phyloP scores from a whole-genome alignment of 495 filamentous ascomycete genomes.

The Parathielavia appendiculata region DNA sequence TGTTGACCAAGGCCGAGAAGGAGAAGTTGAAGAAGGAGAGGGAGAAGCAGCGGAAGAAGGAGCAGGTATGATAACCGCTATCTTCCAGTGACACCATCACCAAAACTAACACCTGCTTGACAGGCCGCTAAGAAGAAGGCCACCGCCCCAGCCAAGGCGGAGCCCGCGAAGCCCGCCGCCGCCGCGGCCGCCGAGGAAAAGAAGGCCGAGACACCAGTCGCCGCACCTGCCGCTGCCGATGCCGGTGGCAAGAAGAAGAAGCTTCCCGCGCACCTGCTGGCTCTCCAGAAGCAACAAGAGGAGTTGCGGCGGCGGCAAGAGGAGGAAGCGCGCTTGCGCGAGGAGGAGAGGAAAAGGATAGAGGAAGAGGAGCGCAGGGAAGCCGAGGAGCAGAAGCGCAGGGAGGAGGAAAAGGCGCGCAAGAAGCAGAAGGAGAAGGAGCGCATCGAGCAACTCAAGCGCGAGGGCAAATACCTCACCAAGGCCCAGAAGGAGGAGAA shows the following conservation, averaged over 20 bases:
- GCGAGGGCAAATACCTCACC: slow-evolving; percentile 89
- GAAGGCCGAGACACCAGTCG: slow-evolving; percentile 34
- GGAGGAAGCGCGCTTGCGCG: slow-evolving; percentile 60
- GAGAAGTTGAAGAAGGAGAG: slow-evolving; percentile 92
- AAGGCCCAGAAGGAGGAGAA: slow-evolving; percentile 90
- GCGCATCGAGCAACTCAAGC: slow-evolving; percentile 91
- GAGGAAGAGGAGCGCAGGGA: slow-evolving; percentile 63
- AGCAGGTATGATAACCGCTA: slow-evolving; percentile 51
- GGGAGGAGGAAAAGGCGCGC: slow-evolving; percentile 49
- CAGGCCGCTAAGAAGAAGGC: slow-evolving; percentile 66
- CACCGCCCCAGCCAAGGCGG: slow-evolving; percentile 46
- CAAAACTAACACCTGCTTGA: slow-evolving; percentile 15
- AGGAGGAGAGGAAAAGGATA: slow-evolving; percentile 67
- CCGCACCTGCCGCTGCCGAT: slow-evolving; percentile 35
- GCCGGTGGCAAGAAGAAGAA: slow-evolving; percentile 80
- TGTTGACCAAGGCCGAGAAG: slow-evolving; percentile 94
- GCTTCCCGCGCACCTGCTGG: slow-evolving; percentile 69
- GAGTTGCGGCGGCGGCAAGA: slow-evolving; percentile 67
- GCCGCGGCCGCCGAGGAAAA: slow-evolving; percentile 39
- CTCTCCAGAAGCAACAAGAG: slow-evolving; percentile 91
- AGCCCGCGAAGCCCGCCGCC: slow-evolving; percentile 42
- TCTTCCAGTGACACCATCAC: neutral
- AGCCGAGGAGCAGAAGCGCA: slow-evolving; percentile 61
- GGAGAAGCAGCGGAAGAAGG: slow-evolving; percentile 92
- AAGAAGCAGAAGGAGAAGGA: slow-evolving; percentile 97